phyloP scores from a whole-genome alignment of 176 grass and related monocot species.

The Panicum miliaceum region DNA sequence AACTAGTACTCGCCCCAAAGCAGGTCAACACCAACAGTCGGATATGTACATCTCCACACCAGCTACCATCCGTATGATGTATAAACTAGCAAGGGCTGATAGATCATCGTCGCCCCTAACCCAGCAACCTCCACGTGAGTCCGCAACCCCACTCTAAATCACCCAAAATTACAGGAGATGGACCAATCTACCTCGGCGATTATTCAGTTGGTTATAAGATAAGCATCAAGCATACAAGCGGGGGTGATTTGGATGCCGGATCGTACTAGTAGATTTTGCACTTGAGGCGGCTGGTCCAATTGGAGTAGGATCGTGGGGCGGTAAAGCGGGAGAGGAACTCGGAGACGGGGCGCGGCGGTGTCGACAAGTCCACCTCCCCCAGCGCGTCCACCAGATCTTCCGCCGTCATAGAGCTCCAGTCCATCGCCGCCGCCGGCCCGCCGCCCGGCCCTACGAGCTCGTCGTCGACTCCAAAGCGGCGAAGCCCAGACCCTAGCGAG shows the following conservation, averaged over 20 bases:
- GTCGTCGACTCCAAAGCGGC: background rate
- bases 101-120: background rate
- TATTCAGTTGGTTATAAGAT: conserved; percentile 16
- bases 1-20: conserved; percentile 1
- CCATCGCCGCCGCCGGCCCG: conserved; percentile 56
- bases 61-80: background rate
- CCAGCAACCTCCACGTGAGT: conserved; percentile 22
- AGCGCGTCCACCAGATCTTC: conserved; percentile 97
- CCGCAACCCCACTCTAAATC: conserved; percentile 41
- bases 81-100: background rate
- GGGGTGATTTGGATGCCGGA: conserved; percentile 12
- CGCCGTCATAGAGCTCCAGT: conserved; percentile 92
- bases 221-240: background rate
- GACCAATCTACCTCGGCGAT: background rate
- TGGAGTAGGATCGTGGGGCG: conserved; percentile 87
- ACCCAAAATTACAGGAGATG: conserved; percentile 19
- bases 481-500: conserved; percentile 15
- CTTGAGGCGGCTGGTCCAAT: conserved; percentile 97
- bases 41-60: background rate
- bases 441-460: conserved; percentile 25
- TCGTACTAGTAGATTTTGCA: conserved; percentile 99
- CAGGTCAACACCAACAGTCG: conserved; percentile 15
- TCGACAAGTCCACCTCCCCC: conserved; percentile 95
- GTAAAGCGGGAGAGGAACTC: conserved; percentile 99
- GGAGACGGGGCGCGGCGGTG: conserved; percentile 79